Evolutionary conservation across 176 grass and related monocot genomes (phyloP).

Genomic region (Paspalum notatum): DNA sequence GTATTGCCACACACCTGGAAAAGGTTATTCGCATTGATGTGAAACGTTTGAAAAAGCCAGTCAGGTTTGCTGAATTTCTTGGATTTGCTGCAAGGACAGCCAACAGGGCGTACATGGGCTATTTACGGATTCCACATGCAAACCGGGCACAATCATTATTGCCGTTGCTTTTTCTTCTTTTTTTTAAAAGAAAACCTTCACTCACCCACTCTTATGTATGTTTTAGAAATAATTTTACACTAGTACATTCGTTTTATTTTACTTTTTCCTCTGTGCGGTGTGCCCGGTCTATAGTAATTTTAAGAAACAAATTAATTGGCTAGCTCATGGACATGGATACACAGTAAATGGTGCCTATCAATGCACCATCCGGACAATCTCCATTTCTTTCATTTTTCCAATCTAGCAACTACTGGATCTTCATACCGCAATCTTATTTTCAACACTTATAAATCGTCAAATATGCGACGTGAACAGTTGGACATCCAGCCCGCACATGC

Average conservation of each 20-base stretch:
- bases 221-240: background rate
- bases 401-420: background rate
- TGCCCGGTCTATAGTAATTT: background rate
- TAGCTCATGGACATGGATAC: background rate
- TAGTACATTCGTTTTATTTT: background rate
- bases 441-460: too few relatives aligned
- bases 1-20: slow-evolving; percentile 9
- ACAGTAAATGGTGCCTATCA: background rate
- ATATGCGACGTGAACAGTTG: background rate
- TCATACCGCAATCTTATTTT: background rate
- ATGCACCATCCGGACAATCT: background rate
- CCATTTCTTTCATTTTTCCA: background rate
- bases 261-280: background rate
- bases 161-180: background rate
- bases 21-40: slow-evolving; percentile 23
- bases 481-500: background rate
- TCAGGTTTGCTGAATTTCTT: background rate
- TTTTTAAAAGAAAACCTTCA: too few relatives aligned
- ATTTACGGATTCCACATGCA: slow-evolving; percentile 36
- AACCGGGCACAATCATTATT: slow-evolving; percentile 3
- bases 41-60: slow-evolving; percentile 29
- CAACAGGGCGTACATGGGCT: slow-evolving; percentile 5
- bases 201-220: too few relatives aligned
- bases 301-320: background rate
- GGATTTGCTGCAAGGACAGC: slow-evolving; percentile 27